phyloP scores from a whole-genome alignment of 257 asterid genomes.

The Thymus mandschuricus region DNA sequence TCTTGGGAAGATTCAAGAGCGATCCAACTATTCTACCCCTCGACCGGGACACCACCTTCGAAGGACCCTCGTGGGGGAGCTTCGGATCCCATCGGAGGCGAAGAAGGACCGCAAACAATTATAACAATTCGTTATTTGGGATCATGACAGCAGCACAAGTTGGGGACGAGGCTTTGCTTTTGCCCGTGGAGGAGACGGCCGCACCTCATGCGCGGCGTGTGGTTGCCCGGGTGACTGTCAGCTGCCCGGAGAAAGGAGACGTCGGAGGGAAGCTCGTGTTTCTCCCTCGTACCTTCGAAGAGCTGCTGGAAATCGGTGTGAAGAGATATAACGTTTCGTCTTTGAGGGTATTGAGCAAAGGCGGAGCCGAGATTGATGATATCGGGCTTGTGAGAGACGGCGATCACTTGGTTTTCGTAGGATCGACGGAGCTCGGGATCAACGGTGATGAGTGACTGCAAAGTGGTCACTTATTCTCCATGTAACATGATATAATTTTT shows the following conservation, averaged over 20 bases:
- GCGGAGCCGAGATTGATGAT: constrained; percentile 59
- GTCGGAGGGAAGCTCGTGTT: constrained; percentile 49
- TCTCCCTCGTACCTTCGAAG: constrained; percentile 53
- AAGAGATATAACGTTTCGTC: constrained; percentile 45
- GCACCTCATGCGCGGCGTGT: not conserved
- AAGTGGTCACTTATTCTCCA: constrained; percentile 17
- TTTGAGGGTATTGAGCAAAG: constrained; percentile 46
- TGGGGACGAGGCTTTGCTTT: constrained; percentile 19
- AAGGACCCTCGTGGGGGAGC: constrained; percentile 27
- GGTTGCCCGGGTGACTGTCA: constrained; percentile 54
- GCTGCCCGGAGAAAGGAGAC: constrained; percentile 68
- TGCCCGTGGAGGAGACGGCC: constrained; percentile 15
- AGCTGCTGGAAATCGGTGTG: constrained; percentile 53
- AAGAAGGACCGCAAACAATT: constrained; percentile 43
- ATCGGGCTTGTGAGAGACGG: constrained; percentile 66
- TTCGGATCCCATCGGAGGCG: constrained; percentile 40
- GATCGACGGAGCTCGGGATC: not conserved
- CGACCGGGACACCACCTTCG: constrained; percentile 28
- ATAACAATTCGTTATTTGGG: constrained; percentile 70
- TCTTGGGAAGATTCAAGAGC: constrained; percentile 53
- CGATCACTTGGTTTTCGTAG: constrained; percentile 52
- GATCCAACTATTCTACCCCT: constrained; percentile 40
- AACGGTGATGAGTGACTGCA: not conserved
- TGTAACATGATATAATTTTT: not conserved
- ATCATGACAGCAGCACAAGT: constrained; percentile 53